phyloP scores from a whole-genome alignment of 345 rosid species.

The Raphanus sativus region DNA sequence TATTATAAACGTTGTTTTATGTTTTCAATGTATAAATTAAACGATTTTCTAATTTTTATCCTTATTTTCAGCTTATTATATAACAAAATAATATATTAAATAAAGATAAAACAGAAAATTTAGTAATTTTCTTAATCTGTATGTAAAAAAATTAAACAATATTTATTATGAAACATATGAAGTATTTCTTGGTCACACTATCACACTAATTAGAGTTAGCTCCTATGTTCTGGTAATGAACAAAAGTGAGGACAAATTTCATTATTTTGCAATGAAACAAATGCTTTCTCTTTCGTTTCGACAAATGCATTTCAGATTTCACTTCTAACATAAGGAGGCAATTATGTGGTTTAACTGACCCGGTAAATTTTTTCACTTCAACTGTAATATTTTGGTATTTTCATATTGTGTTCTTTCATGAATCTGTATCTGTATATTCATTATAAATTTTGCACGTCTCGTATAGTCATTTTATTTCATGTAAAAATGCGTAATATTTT shows the following conservation, averaged over 20 bases:
- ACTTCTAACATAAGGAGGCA: not conserved
- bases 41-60: no score
- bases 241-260: not conserved
- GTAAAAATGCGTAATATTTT: not conserved
- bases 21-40: no score
- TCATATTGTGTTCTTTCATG: not conserved
- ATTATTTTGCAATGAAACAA: not conserved
- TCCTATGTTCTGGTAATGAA: not conserved
- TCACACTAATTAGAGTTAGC: not conserved
- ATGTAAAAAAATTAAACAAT: no score
- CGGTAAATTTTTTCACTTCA: not conserved
- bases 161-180: no score
- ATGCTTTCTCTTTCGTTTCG: not conserved
- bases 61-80: no score
- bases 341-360: not conserved
- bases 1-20: no score
- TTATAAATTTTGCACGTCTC: not conserved
- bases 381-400: not conserved
- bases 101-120: no score
- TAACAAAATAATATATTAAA: no score
- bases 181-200: not conserved
- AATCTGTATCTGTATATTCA: not conserved
- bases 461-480: not conserved
- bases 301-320: not conserved
- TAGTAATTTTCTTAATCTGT: no score